Base-by-base conservation (phyloP, 164 flowering plant genomes). In the Santalum album region DNA sequence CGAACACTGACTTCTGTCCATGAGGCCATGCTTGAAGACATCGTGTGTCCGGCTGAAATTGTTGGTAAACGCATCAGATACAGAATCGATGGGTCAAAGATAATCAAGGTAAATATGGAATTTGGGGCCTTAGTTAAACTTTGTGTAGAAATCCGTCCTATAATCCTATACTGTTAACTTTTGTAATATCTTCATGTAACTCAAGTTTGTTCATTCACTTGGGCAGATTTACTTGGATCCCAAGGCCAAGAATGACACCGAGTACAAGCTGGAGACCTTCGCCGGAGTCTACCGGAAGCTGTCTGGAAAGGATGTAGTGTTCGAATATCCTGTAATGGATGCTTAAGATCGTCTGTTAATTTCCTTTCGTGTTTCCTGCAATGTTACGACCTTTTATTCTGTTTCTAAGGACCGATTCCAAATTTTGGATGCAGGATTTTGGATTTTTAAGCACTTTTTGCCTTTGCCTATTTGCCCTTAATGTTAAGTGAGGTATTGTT, bases 1-100 rank as follows among this genome's bases (percentile, higher is more conserved):
- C 83, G 94, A 35, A 90, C 96, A 6, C 87, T 87, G 3, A 90
- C 94, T 25, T 56, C 97, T 54, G 96, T 90, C 12, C 97, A 90
- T 71, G 97, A 87, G 60, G 89, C 87, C 57, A 71, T 82, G 62
- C 73, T 90, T 17, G 96, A 90, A 68, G 97, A 90, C 65, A 56
- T 87, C 35, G 96, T 87, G 0, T 69, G 77, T 23, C 98, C 98
- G 26, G 95, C 95, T 43, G 98, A 90, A 61, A 87, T 87, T 79
- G 96, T 90, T 54, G 96, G 98, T 55, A 90, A 90, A 57, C 95
- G 95, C 6, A 61, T 75, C 35, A 82, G 87, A 75, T 90, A 85
- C 67, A 61, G 85, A 0, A 35, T 90, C 63, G 98, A 87, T 71
- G 96, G 96, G 12, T 78, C 94, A 45, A 90, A 87, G 67, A 78